Percentiles rank a stretch among this genome's conserved stretches.
phyloP scores from a whole-genome alignment of 1,284 basidiomycete genomes.

The Cutaneotrichosporon curvatum region DNA sequence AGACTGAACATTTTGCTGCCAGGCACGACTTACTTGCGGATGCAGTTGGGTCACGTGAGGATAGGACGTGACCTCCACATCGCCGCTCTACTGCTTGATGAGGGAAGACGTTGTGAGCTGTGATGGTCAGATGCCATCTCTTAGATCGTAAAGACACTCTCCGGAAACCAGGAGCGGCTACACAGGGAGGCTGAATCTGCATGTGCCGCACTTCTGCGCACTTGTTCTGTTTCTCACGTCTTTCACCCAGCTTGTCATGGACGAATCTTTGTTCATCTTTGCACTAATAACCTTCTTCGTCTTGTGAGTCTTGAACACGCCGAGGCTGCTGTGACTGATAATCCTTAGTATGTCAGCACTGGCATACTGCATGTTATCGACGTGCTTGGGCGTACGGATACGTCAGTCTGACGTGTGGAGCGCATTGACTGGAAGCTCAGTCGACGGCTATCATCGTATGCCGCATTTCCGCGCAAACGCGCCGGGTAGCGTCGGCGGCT shows the following conservation, averaged over 20 bases:
- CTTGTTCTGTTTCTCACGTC: no score
- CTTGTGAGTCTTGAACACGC: slow-evolving; percentile 18
- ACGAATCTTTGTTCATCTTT: slow-evolving; percentile 35
- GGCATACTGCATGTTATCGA: slow-evolving; percentile 45
- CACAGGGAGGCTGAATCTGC: neutral
- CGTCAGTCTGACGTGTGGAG: slow-evolving; percentile 34
- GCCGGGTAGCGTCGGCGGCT: no score
- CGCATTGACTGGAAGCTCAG: no score
- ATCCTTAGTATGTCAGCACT: no score
- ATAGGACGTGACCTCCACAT: no score
- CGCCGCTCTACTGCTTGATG: no score
- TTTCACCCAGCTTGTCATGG: slow-evolving; percentile 24
- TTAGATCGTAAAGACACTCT: no score
- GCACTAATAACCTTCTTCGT: slow-evolving; percentile 28
- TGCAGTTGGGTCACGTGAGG: slow-evolving; percentile 2
- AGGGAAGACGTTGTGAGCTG: no score
- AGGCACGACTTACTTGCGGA: neutral
- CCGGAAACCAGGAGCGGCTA: no score
- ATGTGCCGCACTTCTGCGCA: neutral
- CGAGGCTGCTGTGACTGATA: neutral
- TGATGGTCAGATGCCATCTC: no score
- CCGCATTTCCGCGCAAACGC: no score
- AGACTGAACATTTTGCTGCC: neutral
- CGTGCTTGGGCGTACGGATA: slow-evolving; percentile 36
- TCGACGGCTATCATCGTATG: no score